Evolutionary conservation across 345 rosid genomes (phyloP).

Genomic region (Anacardium occidentale): DNA sequence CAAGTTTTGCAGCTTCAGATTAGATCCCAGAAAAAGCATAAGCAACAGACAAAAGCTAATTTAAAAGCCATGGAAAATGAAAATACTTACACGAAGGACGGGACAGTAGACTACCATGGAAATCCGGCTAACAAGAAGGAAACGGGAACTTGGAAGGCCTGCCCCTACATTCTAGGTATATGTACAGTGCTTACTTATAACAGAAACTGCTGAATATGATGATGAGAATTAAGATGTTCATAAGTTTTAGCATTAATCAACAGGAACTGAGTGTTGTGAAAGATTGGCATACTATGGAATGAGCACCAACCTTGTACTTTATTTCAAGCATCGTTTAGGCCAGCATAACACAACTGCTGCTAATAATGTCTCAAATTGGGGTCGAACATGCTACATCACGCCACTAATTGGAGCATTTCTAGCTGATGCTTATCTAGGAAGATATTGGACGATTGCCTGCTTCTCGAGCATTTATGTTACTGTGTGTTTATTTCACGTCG

Average conservation of each 20-base stretch:
- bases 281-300: conserved; percentile 83
- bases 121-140: conserved; percentile 53
- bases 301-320: conserved; percentile 72
- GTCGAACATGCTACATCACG: conserved; percentile 80
- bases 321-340: conserved; percentile 48
- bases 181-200: conserved; percentile 29
- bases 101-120: conserved; percentile 57
- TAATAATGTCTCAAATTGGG: conserved; percentile 63
- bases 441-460: conserved; percentile 79
- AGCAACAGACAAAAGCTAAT: background rate
- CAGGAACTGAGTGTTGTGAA: conserved; percentile 66
- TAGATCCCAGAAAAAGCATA: background rate
- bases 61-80: conserved; percentile 35
- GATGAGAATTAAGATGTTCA: conserved; percentile 2
- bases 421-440: conserved; percentile 81
- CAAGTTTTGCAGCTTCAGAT: background rate
- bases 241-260: conserved; percentile 1
- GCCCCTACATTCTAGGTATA: conserved; percentile 76
- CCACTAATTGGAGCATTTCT: conserved; percentile 89
- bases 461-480: conserved; percentile 61
- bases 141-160: conserved; percentile 84
- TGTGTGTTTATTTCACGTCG: conserved; percentile 56
- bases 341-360: conserved; percentile 55
- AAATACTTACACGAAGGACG: conserved; percentile 55
- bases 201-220: background rate